A percentile compares a stretch with the other conserved stretches of the same genome.
Conservation (phyloP, 83 land plant species). For the Diphasiastrum complanatum region DNA sequence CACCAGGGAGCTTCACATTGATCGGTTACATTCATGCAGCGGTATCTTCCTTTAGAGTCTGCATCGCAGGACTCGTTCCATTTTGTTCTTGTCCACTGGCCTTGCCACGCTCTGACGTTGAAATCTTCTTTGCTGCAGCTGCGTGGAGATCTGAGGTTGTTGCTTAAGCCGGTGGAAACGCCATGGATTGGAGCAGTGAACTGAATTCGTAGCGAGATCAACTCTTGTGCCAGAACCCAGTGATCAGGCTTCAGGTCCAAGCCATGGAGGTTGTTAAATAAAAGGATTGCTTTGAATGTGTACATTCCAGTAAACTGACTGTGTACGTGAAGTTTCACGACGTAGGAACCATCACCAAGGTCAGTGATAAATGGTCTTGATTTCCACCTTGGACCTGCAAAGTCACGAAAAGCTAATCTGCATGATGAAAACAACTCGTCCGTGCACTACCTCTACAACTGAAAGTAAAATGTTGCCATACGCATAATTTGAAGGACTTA, state of each 20-base stretch:
- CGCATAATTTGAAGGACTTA: too few relatives aligned
- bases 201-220: neutral
- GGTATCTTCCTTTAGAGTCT: neutral
- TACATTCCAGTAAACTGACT: neutral
- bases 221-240: neutral
- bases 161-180: too few relatives aligned
- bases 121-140: neutral
- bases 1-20: neutral
- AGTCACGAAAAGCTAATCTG: too few relatives aligned
- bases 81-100: slow-evolving; percentile 1
- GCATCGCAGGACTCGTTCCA: neutral
- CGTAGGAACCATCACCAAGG: slow-evolving; percentile 1
- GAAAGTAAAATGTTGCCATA: too few relatives aligned
- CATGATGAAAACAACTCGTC: too few relatives aligned
- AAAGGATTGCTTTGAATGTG: neutral
- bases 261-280: neutral
- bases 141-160: neutral
- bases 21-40: neutral
- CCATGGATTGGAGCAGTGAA: neutral
- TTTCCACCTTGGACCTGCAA: slow-evolving; percentile 5
- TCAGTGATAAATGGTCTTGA: slow-evolving; percentile 1
- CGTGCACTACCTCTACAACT: too few relatives aligned
- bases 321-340: neutral
- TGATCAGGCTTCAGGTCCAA: neutral
- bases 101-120: neutral